Conservation (phyloP, 768 basidiomycete species). For the Amylocystis lapponica region DNA sequence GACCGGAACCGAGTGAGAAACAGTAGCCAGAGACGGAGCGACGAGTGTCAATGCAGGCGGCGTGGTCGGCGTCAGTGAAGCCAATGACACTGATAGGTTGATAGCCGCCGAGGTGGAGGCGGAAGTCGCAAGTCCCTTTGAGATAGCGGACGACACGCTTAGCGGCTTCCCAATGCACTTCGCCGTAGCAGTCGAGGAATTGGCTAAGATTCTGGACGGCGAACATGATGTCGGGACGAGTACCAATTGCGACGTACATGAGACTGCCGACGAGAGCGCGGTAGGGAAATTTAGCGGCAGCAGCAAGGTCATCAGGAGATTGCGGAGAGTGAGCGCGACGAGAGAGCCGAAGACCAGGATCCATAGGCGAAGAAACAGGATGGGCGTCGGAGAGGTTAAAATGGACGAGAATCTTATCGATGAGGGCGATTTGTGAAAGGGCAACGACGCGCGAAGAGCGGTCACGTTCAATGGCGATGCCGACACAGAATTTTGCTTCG, state of each 20-base stretch:
- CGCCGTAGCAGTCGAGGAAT: constrained; percentile 15
- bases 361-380: constrained; percentile 15
- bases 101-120: constrained; percentile 10
- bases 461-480: constrained; percentile 31
- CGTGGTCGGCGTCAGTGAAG: constrained; percentile 27
- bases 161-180: constrained; percentile 17
- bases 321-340: background rate
- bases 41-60: constrained; percentile 9
- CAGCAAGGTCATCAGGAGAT: background rate
- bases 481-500: constrained; percentile 25
- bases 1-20: constrained; percentile 18
- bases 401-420: constrained; percentile 9
- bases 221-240: constrained; percentile 13
- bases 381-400: constrained; percentile 9
- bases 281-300: constrained; percentile 21
- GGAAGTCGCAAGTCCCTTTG: constrained; percentile 9
- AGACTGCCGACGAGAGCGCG: constrained; percentile 20
- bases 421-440: constrained; percentile 15
- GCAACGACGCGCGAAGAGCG: constrained; percentile 8
- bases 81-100: constrained; percentile 1
- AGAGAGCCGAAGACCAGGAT: constrained; percentile 2
- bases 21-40: constrained; percentile 24
- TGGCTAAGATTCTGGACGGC: constrained; percentile 19
- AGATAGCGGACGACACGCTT: constrained; percentile 22
- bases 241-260: constrained; percentile 21